Conservation (phyloP, 257 asterid genomes). For the Solanum pennellii region DNA sequence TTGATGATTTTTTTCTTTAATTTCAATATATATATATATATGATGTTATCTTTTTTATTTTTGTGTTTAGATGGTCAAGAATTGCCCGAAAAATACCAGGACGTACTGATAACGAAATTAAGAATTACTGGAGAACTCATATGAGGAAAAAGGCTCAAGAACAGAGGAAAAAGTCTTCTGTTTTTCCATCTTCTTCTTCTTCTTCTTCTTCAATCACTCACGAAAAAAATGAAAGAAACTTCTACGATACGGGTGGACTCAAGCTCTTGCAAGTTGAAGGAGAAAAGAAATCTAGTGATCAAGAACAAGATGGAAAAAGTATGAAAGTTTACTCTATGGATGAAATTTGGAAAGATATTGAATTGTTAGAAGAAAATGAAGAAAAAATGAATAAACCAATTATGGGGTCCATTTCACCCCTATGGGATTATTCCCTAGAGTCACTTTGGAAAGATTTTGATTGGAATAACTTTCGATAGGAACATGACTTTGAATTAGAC, state of each 20-base stretch:
- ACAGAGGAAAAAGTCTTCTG: conserved; percentile 34
- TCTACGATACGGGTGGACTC: conserved; percentile 57
- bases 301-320: conserved; percentile 10
- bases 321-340: conserved; percentile 50
- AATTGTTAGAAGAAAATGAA: conserved; percentile 29
- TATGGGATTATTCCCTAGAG: conserved; percentile 47
- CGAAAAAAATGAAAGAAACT: conserved; percentile 28
- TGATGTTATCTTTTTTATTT: background rate
- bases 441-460: conserved; percentile 30
- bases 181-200: conserved; percentile 27
- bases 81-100: conserved; percentile 87
- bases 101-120: conserved; percentile 89
- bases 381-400: conserved; percentile 5
- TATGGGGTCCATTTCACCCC: conserved; percentile 25
- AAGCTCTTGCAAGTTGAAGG: background rate
- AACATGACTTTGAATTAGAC: background rate
- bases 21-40: background rate
- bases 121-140: conserved; percentile 90
- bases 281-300: conserved; percentile 11
- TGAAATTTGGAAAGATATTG: conserved; percentile 84
- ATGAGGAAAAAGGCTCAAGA: conserved; percentile 85
- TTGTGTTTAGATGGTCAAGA: conserved; percentile 67
- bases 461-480: background rate
- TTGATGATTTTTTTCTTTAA: background rate
- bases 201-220: conserved; percentile 13